These are phyloP conservation scores for Nitzschia sp. DNA, from an alignment of 108 stramenopile species.

Conservation along the genomic window DNA sequence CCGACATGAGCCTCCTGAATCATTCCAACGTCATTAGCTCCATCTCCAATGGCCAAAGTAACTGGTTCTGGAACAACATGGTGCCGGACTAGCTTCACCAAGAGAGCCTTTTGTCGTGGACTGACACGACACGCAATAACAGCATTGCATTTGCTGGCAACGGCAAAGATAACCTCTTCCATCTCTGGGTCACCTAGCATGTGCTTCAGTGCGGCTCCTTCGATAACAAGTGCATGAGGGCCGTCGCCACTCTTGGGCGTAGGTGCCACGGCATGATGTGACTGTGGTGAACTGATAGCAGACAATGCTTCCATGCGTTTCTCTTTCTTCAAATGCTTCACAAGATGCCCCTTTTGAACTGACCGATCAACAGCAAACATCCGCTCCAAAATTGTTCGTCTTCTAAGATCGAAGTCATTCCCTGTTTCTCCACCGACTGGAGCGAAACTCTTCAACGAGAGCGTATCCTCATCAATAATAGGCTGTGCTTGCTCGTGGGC, in stretches of 20 bases:
- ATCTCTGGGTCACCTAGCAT: slow-evolving; percentile 73
- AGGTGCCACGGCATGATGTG: slow-evolving; percentile 10
- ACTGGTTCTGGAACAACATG: slow-evolving; percentile 84
- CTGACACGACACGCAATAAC: slow-evolving; percentile 96
- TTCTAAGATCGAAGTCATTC: slow-evolving; percentile 66
- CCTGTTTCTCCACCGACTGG: slow-evolving; percentile 33
- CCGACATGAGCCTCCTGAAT: slow-evolving; percentile 95
- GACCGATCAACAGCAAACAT: slow-evolving; percentile 80
- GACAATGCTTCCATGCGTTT: slow-evolving; percentile 31
- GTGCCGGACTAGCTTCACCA: slow-evolving; percentile 85
- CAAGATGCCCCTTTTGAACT: slow-evolving; percentile 68
- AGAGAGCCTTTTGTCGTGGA: slow-evolving; percentile 90
- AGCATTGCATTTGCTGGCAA: slow-evolving; percentile 78
- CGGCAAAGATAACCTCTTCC: slow-evolving; percentile 81
- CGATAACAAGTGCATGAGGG: slow-evolving; percentile 85
- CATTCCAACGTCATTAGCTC: slow-evolving; percentile 98
- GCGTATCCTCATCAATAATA: slow-evolving; percentile 70
- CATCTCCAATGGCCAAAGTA: slow-evolving; percentile 97
- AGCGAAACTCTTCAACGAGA: slow-evolving; percentile 72
- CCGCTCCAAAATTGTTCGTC: slow-evolving; percentile 68
- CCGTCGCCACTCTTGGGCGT: slow-evolving; percentile 20
- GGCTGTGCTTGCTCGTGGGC: slow-evolving; percentile 28
- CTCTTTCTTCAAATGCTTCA: slow-evolving; percentile 69
- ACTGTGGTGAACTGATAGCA: slow-evolving; percentile 6
- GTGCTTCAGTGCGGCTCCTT: slow-evolving; percentile 84